phyloP scores from a whole-genome alignment of 805 yeast species.

The Pichia membranifaciens region DNA sequence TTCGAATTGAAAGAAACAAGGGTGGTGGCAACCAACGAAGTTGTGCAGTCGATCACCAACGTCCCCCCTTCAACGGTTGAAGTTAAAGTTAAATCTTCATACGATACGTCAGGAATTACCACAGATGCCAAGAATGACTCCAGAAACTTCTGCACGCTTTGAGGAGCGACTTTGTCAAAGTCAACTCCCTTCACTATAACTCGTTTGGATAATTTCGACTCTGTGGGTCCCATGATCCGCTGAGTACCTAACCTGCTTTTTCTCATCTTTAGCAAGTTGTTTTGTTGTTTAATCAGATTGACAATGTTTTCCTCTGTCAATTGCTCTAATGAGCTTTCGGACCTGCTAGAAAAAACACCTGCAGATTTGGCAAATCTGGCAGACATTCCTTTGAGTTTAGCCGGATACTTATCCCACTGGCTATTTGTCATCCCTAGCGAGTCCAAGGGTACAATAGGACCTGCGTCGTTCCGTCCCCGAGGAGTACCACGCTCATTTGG shows the following conservation, averaged over 20 bases:
- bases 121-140: constrained; percentile 40
- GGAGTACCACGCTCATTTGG: neutral
- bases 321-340: constrained; percentile 32
- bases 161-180: constrained; percentile 14
- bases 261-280: neutral
- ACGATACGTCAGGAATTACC: constrained; percentile 36
- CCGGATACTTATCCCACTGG: constrained; percentile 66
- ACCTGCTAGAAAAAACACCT: constrained; percentile 70
- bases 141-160: constrained; percentile 39
- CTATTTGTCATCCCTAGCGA: constrained; percentile 45
- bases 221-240: constrained; percentile 20
- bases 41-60: constrained; percentile 47
- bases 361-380: constrained; percentile 74
- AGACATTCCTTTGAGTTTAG: constrained; percentile 64
- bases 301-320: constrained; percentile 5
- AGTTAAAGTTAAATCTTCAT: constrained; percentile 27
- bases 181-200: constrained; percentile 23
- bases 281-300: constrained; percentile 4
- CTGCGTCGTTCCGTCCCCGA: neutral
- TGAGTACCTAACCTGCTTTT: constrained; percentile 11
- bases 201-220: constrained; percentile 24
- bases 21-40: constrained; percentile 49
- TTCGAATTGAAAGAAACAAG: constrained; percentile 39
- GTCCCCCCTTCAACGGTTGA: constrained; percentile 28
- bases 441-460: constrained; percentile 30